Percentiles rank a stretch among this genome's conserved stretches.
Evolutionary conservation across 2,329 filamentous ascomycete genomes (phyloP).

Genomic region (Myriosclerotinia duriaeana): DNA sequence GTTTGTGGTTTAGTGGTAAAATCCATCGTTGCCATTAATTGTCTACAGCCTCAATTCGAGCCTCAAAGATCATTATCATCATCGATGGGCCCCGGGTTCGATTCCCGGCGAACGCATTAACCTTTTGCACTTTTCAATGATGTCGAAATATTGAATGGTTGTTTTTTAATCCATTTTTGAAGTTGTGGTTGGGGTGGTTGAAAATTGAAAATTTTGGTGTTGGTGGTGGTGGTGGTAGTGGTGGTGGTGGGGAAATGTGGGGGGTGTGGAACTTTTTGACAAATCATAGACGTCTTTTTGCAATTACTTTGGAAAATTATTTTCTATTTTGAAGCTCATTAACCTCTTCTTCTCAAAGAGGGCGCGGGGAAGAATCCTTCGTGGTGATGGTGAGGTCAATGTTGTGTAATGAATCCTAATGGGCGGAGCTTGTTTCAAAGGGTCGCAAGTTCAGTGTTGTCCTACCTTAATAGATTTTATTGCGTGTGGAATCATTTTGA

Average conservation of each 20-base stretch:
- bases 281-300: too few relatives aligned
- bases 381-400: too few relatives aligned
- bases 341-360: too few relatives aligned
- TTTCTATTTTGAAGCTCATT: too few relatives aligned
- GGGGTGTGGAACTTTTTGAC: too few relatives aligned
- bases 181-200: neutral
- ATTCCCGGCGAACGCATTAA: neutral
- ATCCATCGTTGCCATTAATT: neutral
- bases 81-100: neutral
- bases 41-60: neutral
- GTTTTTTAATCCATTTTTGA: neutral
- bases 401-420: too few relatives aligned
- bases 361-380: too few relatives aligned
- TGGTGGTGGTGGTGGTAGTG: neutral
- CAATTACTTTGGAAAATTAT: too few relatives aligned
- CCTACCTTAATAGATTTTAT: too few relatives aligned
- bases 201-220: neutral
- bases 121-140: neutral
- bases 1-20: conserved; percentile 5
- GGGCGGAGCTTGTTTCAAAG: too few relatives aligned
- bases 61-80: neutral
- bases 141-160: neutral
- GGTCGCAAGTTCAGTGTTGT: too few relatives aligned
- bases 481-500: too few relatives aligned
- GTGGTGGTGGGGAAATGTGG: neutral